Percentiles rank a stretch among this genome's conserved stretches.
Evolutionary conservation across 208 protist species (phyloP).

Genomic region (Dictyostelium gargantuum): DNA sequence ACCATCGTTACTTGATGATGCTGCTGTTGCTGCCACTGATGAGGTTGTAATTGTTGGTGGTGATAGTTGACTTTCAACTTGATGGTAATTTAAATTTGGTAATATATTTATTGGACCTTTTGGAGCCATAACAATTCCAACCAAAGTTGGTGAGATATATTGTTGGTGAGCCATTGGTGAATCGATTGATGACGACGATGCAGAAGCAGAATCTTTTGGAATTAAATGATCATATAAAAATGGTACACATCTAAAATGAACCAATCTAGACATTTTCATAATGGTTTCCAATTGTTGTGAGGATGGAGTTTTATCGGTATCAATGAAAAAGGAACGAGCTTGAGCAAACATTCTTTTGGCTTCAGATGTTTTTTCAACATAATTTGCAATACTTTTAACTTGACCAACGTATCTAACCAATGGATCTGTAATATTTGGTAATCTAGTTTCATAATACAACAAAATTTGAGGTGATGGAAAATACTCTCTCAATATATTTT

Average conservation of each 20-base stretch:
- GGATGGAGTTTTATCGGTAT: conserved; percentile 41
- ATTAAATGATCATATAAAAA: conserved; percentile 46
- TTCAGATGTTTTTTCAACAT: conserved; percentile 29
- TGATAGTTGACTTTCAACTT: background rate
- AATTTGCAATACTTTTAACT: conserved; percentile 38
- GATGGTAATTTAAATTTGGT: background rate
- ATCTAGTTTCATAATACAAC: background rate
- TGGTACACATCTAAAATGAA: conserved; percentile 63
- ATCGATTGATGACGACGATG: no score
- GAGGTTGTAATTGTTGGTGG: no score
- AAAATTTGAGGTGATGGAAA: background rate
- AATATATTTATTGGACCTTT: conserved; percentile 6
- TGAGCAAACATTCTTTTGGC: conserved; percentile 30
- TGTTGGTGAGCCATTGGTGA: background rate
- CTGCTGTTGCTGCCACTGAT: no score
- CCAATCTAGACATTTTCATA: conserved; percentile 52
- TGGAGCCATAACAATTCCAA: conserved; percentile 46
- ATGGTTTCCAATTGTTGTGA: conserved; percentile 13
- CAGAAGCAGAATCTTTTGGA: background rate
- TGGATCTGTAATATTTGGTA: conserved; percentile 24
- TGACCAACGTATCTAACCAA: background rate
- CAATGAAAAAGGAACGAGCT: conserved; percentile 30
- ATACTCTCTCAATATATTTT: conserved; percentile 6
- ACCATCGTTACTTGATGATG: background rate
- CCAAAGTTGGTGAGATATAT: conserved; percentile 30